A percentile compares a stretch with the other conserved stretches of the same genome.
phyloP scores from a whole-genome alignment of 73 alveolate genomes.

The Halteria grandinella region DNA sequence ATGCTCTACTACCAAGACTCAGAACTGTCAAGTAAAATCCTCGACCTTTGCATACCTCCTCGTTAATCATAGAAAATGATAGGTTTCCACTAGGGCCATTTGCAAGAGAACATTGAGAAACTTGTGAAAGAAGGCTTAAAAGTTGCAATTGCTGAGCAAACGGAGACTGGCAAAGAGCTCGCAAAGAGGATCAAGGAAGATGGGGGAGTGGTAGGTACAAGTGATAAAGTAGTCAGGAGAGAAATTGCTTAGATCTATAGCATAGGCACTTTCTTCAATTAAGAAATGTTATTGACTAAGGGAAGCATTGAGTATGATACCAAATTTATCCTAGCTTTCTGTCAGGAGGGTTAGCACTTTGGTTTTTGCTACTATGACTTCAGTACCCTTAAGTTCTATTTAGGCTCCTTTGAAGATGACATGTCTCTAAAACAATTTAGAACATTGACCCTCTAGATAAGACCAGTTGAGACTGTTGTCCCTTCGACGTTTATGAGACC shows the following conservation, averaged over 20 bases:
- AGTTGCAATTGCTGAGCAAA: conserved; percentile 71
- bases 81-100: conserved; percentile 72
- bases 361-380: conserved; percentile 82
- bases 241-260: conserved; percentile 75
- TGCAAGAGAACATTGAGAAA: conserved; percentile 57
- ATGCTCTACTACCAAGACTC: conserved; percentile 49
- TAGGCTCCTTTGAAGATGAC: conserved; percentile 66
- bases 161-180: conserved; percentile 51
- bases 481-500: conserved; percentile 13
- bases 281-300: conserved; percentile 27
- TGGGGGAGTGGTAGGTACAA: not conserved
- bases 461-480: conserved; percentile 59
- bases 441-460: conserved; percentile 44
- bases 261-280: conserved; percentile 65
- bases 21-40: conserved; percentile 5
- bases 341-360: conserved; percentile 33
- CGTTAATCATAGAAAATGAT: conserved; percentile 14
- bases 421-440: conserved; percentile 41
- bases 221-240: conserved; percentile 56
- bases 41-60: conserved; percentile 29
- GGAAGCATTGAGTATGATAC: conserved; percentile 65
- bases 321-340: conserved; percentile 55
- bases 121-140: conserved; percentile 74
- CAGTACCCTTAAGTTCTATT: conserved; percentile 68
- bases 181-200: conserved; percentile 54